Evolutionary conservation across 179 eudicot genomes (phyloP).

Genomic region (Beta lomatogona): DNA sequence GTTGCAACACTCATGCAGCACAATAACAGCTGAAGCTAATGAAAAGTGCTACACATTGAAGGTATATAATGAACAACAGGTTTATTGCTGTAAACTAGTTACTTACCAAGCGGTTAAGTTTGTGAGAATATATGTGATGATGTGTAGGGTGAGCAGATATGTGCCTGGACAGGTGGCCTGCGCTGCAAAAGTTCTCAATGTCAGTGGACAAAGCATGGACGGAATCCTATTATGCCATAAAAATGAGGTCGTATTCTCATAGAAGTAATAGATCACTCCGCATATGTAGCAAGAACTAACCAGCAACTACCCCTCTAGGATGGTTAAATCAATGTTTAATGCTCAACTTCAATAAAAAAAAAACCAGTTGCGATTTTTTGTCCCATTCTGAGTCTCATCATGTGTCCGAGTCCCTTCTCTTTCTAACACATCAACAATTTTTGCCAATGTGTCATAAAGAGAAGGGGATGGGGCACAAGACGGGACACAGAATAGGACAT

Average conservation of each 20-base stretch:
- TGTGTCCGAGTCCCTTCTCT: no score
- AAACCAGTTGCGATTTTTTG: no score
- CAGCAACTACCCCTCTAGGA: not conserved
- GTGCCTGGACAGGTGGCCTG: conserved; percentile 76
- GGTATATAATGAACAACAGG: not conserved
- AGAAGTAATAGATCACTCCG: not conserved
- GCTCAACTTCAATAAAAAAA: not conserved
- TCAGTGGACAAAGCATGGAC: conserved; percentile 15
- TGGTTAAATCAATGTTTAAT: not conserved
- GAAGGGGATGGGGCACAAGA: no score
- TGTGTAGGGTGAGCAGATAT: conserved; percentile 61
- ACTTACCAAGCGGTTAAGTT: conserved; percentile 79
- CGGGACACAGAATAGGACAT: no score
- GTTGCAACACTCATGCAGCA: not conserved
- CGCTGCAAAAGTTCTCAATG: conserved; percentile 48
- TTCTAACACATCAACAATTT: no score
- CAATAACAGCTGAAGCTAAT: not conserved
- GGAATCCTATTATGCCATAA: not conserved
- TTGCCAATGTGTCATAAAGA: no score
- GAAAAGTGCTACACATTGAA: not conserved
- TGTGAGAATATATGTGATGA: conserved; percentile 67
- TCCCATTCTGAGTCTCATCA: no score
- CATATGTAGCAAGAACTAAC: not conserved
- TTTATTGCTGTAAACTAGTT: not conserved
- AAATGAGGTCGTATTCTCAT: not conserved